Percentiles rank a stretch among this genome's conserved stretches.
These are phyloP conservation scores for Suillus fuscotomentosus DNA, from an alignment of 768 basidiomycete species.

Conservation along the genomic window DNA sequence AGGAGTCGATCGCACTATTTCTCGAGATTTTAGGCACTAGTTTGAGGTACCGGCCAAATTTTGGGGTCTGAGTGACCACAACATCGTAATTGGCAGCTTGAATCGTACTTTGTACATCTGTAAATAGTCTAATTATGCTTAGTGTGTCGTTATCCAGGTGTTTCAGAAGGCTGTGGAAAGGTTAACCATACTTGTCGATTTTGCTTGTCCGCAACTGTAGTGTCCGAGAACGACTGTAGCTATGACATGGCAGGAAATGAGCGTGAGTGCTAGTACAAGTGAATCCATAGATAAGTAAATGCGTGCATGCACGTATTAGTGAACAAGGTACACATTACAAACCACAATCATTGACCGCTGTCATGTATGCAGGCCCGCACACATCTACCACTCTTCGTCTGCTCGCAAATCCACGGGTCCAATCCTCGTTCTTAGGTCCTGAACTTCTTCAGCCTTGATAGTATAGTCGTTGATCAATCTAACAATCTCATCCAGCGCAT, in stretches of 20 bases:
- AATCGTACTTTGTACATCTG: not conserved
- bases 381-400: slow-evolving; percentile 1
- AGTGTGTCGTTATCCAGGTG: not conserved
- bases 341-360: not conserved
- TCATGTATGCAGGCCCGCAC: not conserved
- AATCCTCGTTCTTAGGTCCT: slow-evolving; percentile 4
- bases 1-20: not conserved
- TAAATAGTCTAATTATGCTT: slow-evolving; percentile 1
- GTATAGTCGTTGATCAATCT: slow-evolving; percentile 2
- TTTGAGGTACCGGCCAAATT: not conserved
- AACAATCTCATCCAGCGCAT: slow-evolving; percentile 5
- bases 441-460: slow-evolving; percentile 7
- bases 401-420: not conserved
- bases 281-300: no score
- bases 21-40: not conserved
- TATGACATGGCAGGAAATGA: no score
- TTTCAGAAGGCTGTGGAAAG: not conserved
- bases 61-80: not conserved
- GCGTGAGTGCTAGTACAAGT: no score
- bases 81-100: not conserved
- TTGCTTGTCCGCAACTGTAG: not conserved
- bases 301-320: not conserved
- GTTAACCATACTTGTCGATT: not conserved
- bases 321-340: not conserved
- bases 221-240: no score